phyloP scores from a whole-genome alignment of 1,284 basidiomycete species.

The Cystobasidium sp. region DNA sequence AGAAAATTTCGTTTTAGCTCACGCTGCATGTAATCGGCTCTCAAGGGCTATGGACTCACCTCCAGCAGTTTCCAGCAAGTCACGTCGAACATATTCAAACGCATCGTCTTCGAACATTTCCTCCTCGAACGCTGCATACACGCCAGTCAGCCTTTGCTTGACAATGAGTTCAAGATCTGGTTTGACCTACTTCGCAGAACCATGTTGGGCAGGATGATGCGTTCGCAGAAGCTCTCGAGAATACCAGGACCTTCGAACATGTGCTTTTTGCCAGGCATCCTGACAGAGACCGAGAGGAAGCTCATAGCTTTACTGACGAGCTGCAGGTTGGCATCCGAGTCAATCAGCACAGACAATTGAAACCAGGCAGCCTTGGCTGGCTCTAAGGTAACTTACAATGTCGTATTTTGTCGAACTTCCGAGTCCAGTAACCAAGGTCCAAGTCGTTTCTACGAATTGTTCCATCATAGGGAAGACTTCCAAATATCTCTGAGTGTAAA shows the following conservation, averaged over 20 bases:
- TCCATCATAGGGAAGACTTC: constrained; percentile 83
- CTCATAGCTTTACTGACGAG: constrained; percentile 90
- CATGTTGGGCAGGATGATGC: constrained; percentile 93
- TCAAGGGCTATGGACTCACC: not conserved
- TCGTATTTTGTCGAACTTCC: constrained; percentile 77
- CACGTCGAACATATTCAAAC: constrained; percentile 89
- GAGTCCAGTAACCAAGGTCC: constrained; percentile 81
- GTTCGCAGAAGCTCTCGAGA: constrained; percentile 80
- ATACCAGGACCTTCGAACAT: constrained; percentile 70
- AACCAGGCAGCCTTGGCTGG: not conserved
- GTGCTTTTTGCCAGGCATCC: constrained; percentile 63
- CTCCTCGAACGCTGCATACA: constrained; percentile 73
- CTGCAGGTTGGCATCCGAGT: constrained; percentile 54
- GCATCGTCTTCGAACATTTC: constrained; percentile 98
- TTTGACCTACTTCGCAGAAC: constrained; percentile 66
- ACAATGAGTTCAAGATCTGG: not conserved
- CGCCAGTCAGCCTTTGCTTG: constrained; percentile 6
- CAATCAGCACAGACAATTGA: not conserved
- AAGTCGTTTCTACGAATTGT: constrained; percentile 85
- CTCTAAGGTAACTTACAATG: constrained; percentile 63
- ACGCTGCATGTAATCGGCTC: not conserved
- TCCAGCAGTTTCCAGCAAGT: constrained; percentile 61
- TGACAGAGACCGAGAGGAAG: constrained; percentile 89
- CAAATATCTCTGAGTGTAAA: constrained; percentile 88
- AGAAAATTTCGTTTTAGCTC: constrained; percentile 9